Conservation (phyloP, 176 grass and related monocot genomes). For the Dactylis glomerata region DNA sequence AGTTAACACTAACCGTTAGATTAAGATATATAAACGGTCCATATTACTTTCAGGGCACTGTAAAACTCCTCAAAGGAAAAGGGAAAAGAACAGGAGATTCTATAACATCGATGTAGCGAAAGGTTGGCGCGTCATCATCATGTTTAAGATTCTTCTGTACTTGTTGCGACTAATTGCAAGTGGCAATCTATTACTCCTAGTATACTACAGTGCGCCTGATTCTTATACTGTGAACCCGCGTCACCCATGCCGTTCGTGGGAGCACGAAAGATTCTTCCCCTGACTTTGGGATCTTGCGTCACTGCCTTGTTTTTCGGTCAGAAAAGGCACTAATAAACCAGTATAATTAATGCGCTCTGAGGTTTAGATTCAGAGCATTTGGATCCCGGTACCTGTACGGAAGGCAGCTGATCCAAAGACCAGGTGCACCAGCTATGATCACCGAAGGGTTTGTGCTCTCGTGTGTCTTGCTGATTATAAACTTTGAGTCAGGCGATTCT, state of each 20-base stretch:
- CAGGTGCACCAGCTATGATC: not conserved
- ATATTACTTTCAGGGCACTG: too few relatives aligned
- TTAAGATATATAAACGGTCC: too few relatives aligned
- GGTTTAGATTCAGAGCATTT: not conserved
- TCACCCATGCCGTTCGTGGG: not conserved
- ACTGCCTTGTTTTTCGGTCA: slow-evolving; percentile 14
- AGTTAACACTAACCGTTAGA: too few relatives aligned
- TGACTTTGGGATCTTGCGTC: slow-evolving; percentile 33
- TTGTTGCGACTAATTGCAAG: not conserved
- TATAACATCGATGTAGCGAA: not conserved
- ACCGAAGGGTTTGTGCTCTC: not conserved
- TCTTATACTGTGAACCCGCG: not conserved
- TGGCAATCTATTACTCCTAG: not conserved
- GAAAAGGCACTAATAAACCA: not conserved
- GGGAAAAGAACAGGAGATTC: not conserved
- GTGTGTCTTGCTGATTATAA: not conserved
- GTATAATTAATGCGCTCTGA: not conserved
- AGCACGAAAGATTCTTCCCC: slow-evolving; percentile 20
- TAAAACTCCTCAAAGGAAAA: too few relatives aligned
- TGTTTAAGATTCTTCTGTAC: not conserved
- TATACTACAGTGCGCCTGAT: not conserved
- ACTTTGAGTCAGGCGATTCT: not conserved
- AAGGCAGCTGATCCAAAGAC: not conserved
- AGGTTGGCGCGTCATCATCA: not conserved
- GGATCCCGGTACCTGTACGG: not conserved